phyloP scores from a whole-genome alignment of 768 basidiomycete species.

The Calocybe indica region DNA sequence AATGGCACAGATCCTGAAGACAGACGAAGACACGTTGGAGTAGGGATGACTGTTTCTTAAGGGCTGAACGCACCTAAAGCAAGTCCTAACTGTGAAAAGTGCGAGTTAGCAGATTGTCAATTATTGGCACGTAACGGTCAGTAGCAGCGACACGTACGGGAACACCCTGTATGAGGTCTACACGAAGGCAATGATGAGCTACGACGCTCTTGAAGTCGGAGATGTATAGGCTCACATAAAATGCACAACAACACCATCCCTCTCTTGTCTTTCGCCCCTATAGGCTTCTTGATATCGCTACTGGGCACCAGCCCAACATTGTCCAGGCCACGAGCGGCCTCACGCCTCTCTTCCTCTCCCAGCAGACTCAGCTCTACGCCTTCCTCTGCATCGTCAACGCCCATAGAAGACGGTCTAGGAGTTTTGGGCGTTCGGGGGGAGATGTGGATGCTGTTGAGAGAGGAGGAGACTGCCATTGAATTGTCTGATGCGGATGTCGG shows the following conservation, averaged over 20 bases:
- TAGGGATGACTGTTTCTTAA: neutral
- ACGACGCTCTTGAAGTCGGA: slow-evolving; percentile 3
- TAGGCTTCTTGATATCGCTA: slow-evolving; percentile 34
- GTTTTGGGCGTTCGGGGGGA: slow-evolving; percentile 48
- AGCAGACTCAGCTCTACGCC: slow-evolving; percentile 60
- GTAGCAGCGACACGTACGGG: slow-evolving; percentile 52
- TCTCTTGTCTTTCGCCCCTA: slow-evolving; percentile 73
- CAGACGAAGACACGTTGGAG: slow-evolving; percentile 6
- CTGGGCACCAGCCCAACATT: slow-evolving; percentile 25
- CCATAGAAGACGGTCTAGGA: slow-evolving; percentile 29
- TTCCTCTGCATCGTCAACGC: slow-evolving; percentile 36
- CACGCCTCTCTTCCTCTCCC: slow-evolving; percentile 46
- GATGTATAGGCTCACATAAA: slow-evolving; percentile 59
- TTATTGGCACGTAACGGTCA: slow-evolving; percentile 5
- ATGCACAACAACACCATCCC: slow-evolving; percentile 82
- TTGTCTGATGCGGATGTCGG: slow-evolving; percentile 24
- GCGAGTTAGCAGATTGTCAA: slow-evolving; percentile 1
- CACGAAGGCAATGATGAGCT: slow-evolving; percentile 6
- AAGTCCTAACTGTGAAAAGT: slow-evolving; percentile 60
- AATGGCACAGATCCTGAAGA: slow-evolving; percentile 87
- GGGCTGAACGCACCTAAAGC: slow-evolving; percentile 57
- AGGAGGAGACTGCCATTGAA: slow-evolving; percentile 50
- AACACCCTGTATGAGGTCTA: slow-evolving; percentile 82
- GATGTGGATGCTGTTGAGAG: slow-evolving; percentile 53
- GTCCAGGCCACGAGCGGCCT: slow-evolving; percentile 38